Percentiles rank a stretch among this genome's conserved stretches.
Evolutionary conservation across 352 stramenopile genomes (phyloP).

Genomic region (Globisporangium nodosum): DNA sequence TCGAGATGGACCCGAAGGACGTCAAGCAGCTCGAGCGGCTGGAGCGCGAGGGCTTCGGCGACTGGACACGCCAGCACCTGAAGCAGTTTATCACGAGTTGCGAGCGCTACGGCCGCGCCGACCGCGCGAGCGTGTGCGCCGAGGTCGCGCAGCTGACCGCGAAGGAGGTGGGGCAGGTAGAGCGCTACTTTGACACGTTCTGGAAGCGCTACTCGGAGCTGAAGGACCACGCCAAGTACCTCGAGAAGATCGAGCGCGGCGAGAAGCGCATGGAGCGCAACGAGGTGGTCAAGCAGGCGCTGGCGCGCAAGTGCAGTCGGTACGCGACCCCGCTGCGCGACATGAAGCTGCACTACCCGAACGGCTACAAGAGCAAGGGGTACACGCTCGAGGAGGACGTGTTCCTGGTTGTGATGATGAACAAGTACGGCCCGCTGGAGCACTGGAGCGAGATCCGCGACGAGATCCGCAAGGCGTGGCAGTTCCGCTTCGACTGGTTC

Average conservation of each 20-base stretch:
- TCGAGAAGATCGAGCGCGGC: slow-evolving; percentile 96
- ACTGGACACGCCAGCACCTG: slow-evolving; percentile 91
- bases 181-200: slow-evolving; percentile 95
- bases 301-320: slow-evolving; percentile 94
- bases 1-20: slow-evolving; percentile 66
- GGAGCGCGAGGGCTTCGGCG: slow-evolving; percentile 91
- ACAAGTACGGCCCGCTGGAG: slow-evolving; percentile 95
- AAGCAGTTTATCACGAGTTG: slow-evolving; percentile 89
- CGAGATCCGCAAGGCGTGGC: slow-evolving; percentile 96
- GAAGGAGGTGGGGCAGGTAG: slow-evolving; percentile 90
- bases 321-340: slow-evolving; percentile 91
- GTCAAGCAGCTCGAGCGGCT: slow-evolving; percentile 63
- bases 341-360: slow-evolving; percentile 86
- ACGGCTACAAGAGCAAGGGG: slow-evolving; percentile 90
- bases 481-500: slow-evolving; percentile 99
- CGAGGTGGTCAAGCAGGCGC: slow-evolving; percentile 93
- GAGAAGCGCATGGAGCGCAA: slow-evolving; percentile 95
- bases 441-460: slow-evolving; percentile 97
- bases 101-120: slow-evolving; percentile 92
- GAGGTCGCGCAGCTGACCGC: slow-evolving; percentile 88
- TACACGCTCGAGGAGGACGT: slow-evolving; percentile 98
- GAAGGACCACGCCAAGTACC: slow-evolving; percentile 86
- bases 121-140: slow-evolving; percentile 85
- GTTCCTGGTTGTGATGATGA: slow-evolving; percentile 99
- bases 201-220: slow-evolving; percentile 94